Evolutionary conservation across 2,329 filamentous ascomycete genomes (phyloP).

Genomic region (Xylariaceae sp.): DNA sequence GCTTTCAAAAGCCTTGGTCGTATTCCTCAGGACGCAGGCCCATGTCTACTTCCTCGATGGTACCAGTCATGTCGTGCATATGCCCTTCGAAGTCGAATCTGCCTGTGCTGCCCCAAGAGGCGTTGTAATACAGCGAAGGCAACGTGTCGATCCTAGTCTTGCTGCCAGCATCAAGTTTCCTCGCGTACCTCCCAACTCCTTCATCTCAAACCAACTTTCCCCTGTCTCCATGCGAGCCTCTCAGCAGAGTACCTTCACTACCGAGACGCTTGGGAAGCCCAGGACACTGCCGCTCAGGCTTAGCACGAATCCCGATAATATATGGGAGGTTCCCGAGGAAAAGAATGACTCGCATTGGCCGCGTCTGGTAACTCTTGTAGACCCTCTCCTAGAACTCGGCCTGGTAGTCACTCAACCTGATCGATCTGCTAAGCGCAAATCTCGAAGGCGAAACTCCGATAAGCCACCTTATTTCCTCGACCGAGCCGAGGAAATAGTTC

Average conservation of each 20-base stretch:
- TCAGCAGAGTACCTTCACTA: slow-evolving; percentile 57
- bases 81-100: slow-evolving; percentile 91
- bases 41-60: slow-evolving; percentile 92
- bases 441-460: slow-evolving; percentile 41
- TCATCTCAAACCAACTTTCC: slow-evolving; percentile 70
- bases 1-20: slow-evolving; percentile 74
- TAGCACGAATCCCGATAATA: slow-evolving; percentile 57
- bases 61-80: slow-evolving; percentile 83
- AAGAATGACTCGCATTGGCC: slow-evolving; percentile 66
- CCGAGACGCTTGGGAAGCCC: slow-evolving; percentile 58
- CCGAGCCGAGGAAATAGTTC: slow-evolving; percentile 78
- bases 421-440: slow-evolving; percentile 39
- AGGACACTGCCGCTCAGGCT: slow-evolving; percentile 57
- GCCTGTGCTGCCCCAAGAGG: slow-evolving; percentile 82
- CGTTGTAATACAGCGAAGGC: slow-evolving; percentile 82
- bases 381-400: slow-evolving; percentile 84
- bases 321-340: slow-evolving; percentile 59
- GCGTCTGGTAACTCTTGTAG: slow-evolving; percentile 79
- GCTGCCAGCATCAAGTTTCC: slow-evolving; percentile 59
- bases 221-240: slow-evolving; percentile 52
- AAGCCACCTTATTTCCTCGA: slow-evolving; percentile 64
- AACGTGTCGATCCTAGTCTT: slow-evolving; percentile 53
- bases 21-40: slow-evolving; percentile 89
- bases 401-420: slow-evolving; percentile 70
- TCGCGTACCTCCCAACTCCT: slow-evolving; percentile 78